Base-by-base conservation (phyloP, 345 rosid genomes). In the Triadica sebifera region DNA sequence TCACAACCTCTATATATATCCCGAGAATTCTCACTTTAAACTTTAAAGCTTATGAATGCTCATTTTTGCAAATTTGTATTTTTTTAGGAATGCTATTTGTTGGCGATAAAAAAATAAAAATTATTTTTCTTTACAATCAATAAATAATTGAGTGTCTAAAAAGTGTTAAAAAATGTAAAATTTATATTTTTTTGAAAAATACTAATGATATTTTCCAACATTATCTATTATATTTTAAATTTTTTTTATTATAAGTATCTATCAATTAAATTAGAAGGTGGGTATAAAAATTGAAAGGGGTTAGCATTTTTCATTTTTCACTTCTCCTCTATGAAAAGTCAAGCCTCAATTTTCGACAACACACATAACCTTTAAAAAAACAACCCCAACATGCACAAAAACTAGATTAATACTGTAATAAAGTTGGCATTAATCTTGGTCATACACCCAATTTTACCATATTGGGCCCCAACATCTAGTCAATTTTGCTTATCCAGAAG, bases 351-450 rank as follows among this genome's bases (percentile, higher is more conserved):
- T 6, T 25, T 43, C 10, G 56, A 61, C 58, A 58, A 6, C 47
- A 0, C 47, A 7, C 47, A 43, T 10, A 4, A 43, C 8, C 47
- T 43, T 43, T 3, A 3, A 43, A 5, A 69, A 24, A 62, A 12
- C 45, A 43, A 43, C 0, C 8, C 47, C 47, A 43, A 5, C 47
- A 43, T 10, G 10, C 8, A 43, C 47, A 5, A 43, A 4, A 43
- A 7, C 9, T 17, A 77, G 68, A 0, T 51, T 83, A 75, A 74
- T 76, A 79, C 80, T 80, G 73, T 79, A 79, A 80, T 80, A 81
- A 77, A 90, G 85, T 43, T 38, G 49, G 29, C 52, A 57, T 11
- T 6, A 45, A 20, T 16, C 11, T 24, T 22, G 37, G n/a, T 50
- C 46, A 15, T 24, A 10, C 38, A 43, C 13, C 4, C 4, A 1